Percentiles rank a stretch among this genome's conserved stretches.
These are phyloP conservation scores for Lyophyllum shimeji DNA, from an alignment of 768 basidiomycete genomes.

Conservation along the genomic window DNA sequence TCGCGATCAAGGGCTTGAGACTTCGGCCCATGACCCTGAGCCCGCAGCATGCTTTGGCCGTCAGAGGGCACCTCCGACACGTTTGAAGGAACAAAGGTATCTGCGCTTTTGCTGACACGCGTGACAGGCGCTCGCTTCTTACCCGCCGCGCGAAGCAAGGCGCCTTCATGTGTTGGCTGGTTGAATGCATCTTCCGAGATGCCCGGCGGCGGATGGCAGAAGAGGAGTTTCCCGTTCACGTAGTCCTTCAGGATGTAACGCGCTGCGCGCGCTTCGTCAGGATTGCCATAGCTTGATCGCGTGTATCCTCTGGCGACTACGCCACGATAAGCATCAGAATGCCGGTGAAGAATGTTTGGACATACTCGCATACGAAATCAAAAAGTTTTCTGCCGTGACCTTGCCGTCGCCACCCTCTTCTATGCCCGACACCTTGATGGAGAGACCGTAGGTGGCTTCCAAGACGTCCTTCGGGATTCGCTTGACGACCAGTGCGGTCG, in stretches of 20 bases:
- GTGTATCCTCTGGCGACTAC: constrained; percentile 91
- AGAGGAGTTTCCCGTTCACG: constrained; percentile 91
- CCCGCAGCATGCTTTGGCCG: constrained; percentile 23
- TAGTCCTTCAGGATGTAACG: constrained; percentile 95
- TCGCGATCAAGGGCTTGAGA: constrained; percentile 73
- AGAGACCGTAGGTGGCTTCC: constrained; percentile 88
- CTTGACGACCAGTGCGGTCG: constrained; percentile 72
- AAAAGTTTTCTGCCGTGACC: constrained; percentile 74
- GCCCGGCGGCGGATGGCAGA: constrained; percentile 85
- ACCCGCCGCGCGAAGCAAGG: constrained; percentile 57
- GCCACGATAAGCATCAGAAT: constrained; percentile 15
- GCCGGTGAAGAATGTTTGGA: constrained; percentile 17
- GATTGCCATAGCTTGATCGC: constrained; percentile 93
- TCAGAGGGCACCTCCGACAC: constrained; percentile 20
- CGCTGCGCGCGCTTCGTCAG: constrained; percentile 93
- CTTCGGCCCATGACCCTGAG: constrained; percentile 44
- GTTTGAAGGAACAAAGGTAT: constrained; percentile 69
- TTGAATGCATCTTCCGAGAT: constrained; percentile 73
- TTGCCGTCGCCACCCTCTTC: constrained; percentile 88
- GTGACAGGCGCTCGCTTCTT: constrained; percentile 90
- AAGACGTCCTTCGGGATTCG: constrained; percentile 80
- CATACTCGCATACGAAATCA: constrained; percentile 92
- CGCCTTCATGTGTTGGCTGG: constrained; percentile 58
- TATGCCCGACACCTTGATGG: constrained; percentile 56
- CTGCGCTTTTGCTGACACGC: constrained; percentile 79